Evolutionary conservation across 2,329 filamentous ascomycete genomes (phyloP).

Genomic region (Penicillium thymicola): DNA sequence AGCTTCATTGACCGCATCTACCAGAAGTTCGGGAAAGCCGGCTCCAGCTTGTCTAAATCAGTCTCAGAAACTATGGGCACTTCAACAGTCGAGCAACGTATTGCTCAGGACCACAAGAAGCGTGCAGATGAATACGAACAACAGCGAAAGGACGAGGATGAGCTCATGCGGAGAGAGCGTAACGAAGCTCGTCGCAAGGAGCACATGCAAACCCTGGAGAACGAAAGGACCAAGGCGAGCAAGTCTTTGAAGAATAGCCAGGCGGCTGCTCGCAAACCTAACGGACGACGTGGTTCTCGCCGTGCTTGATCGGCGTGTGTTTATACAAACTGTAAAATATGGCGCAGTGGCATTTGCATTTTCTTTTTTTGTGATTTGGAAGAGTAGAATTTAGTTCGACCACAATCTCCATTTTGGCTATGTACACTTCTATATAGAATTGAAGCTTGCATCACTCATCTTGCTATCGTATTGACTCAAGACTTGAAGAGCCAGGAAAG

Average conservation of each 20-base stretch:
- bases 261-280: slow-evolving; percentile 1
- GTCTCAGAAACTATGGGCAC: not conserved
- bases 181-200: slow-evolving; percentile 34
- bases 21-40: slow-evolving; percentile 17
- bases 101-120: slow-evolving; percentile 32
- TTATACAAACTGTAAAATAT: slow-evolving; percentile 27
- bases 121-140: slow-evolving; percentile 31
- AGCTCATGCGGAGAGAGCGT: slow-evolving; percentile 33
- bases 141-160: slow-evolving; percentile 26
- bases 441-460: not conserved
- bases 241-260: slow-evolving; percentile 13
- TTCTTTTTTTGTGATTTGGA: slow-evolving; percentile 15
- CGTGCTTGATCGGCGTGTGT: slow-evolving; percentile 13
- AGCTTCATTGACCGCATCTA: slow-evolving; percentile 34
- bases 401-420: slow-evolving; percentile 6
- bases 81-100: slow-evolving; percentile 15
- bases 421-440: not conserved
- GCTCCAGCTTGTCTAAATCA: slow-evolving; percentile 7
- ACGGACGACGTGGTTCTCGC: not conserved
- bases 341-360: slow-evolving; percentile 22
- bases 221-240: slow-evolving; percentile 25
- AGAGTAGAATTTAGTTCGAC: slow-evolving; percentile 6
- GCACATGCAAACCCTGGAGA: slow-evolving; percentile 24
- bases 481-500: not conserved
- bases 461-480: not conserved